These are phyloP conservation scores for Citrus australasica DNA, from an alignment of 345 rosid species.

Conservation along the genomic window DNA sequence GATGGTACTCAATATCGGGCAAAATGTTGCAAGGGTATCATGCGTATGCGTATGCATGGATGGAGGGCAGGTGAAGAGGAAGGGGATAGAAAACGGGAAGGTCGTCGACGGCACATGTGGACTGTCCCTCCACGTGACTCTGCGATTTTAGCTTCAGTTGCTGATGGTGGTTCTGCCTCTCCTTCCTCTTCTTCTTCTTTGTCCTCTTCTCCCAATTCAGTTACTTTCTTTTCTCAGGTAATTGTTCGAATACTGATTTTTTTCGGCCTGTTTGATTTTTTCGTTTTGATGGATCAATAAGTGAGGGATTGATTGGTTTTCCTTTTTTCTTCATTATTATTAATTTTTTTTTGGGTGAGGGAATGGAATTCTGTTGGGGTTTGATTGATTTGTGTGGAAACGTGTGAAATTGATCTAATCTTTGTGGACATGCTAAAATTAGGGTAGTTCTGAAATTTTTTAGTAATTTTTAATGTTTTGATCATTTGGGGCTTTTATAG, in stretches of 20 bases:
- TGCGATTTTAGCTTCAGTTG: constrained; percentile 25
- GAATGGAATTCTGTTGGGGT: neutral
- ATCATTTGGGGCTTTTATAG: neutral
- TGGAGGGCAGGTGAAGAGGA: constrained; percentile 34
- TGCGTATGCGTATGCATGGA: constrained; percentile 51
- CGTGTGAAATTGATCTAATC: neutral
- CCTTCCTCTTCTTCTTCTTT: constrained; percentile 23
- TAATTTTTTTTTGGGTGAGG: neutral
- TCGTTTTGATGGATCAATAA: neutral
- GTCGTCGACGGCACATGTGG: constrained; percentile 55
- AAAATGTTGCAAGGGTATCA: constrained; percentile 59
- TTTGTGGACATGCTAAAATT: no score
- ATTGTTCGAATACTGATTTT: neutral
- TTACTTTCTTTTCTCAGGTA: neutral
- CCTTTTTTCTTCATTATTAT: neutral
- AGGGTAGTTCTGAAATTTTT: neutral
- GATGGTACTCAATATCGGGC: constrained; percentile 51
- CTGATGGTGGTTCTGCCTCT: constrained; percentile 37
- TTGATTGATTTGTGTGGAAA: neutral
- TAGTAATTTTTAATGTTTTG: neutral
- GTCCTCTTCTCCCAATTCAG: constrained; percentile 31
- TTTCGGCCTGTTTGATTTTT: neutral
- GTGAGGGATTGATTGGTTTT: neutral
- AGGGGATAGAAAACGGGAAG: constrained; percentile 37
- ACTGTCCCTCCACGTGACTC: constrained; percentile 52